Conservation (phyloP, 1,284 basidiomycete genomes). For the Xerocomus nothofagi region DNA sequence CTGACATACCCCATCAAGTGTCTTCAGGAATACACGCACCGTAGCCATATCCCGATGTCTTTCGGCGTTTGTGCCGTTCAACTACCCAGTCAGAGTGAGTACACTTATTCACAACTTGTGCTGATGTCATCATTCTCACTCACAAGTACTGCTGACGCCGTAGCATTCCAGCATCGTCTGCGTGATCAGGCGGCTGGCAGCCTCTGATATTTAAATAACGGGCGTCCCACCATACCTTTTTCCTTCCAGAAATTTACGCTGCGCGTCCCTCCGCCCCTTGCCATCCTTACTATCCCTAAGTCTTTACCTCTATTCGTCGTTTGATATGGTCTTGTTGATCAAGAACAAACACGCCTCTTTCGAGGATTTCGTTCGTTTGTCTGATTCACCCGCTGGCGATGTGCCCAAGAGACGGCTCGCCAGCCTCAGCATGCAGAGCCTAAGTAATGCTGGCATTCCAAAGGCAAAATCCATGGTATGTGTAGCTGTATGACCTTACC, state of each 20-base stretch:
- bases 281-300: not conserved
- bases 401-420: not conserved
- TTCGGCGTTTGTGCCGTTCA: too few species aligned
- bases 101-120: not conserved
- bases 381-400: conserved; percentile 1
- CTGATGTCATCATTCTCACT: not conserved
- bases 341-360: conserved; percentile 11
- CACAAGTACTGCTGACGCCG: not conserved
- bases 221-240: not conserved
- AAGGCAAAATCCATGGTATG: conserved; percentile 11
- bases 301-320: not conserved
- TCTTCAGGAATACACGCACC: too few species aligned
- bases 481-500: not conserved
- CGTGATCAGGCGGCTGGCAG: not conserved
- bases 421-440: not conserved
- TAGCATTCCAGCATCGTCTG: not conserved
- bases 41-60: not conserved
- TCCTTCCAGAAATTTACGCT: not conserved
- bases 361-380: conserved; percentile 8
- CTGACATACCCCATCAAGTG: too few species aligned
- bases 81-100: not conserved
- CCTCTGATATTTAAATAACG: not conserved
- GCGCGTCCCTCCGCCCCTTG: not conserved
- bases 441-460: conserved; percentile 5
- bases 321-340: conserved; percentile 11